Conservation (phyloP, 1,284 basidiomycete genomes). For the Ganoderma resinaceum region DNA sequence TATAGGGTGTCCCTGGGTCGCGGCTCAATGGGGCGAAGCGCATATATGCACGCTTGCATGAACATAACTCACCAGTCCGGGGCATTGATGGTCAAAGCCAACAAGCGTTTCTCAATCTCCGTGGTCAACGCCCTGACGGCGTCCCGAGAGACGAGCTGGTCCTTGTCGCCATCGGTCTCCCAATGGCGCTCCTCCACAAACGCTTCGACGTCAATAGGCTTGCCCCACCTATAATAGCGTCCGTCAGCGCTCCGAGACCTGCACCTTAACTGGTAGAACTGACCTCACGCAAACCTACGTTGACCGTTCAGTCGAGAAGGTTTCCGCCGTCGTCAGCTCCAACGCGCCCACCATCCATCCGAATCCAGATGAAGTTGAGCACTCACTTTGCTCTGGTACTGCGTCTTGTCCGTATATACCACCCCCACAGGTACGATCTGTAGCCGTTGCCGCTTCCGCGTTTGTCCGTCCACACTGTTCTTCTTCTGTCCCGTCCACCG, state of each 20-base stretch:
- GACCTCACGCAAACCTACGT: slow-evolving; percentile 27
- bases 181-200: slow-evolving; percentile 81
- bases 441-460: slow-evolving; percentile 36
- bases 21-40: neutral
- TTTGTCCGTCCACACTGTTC: slow-evolving; percentile 48
- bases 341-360: neutral
- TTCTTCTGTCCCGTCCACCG: slow-evolving; percentile 61
- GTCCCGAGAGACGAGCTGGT: slow-evolving; percentile 68
- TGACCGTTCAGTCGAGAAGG: neutral
- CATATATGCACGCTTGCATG: neutral
- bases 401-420: slow-evolving; percentile 93
- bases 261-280: neutral
- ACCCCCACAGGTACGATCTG: slow-evolving; percentile 83
- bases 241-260: slow-evolving; percentile 9
- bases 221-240: slow-evolving; percentile 69
- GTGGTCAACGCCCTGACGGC: slow-evolving; percentile 86
- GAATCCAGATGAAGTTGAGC: neutral
- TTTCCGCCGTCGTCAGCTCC: neutral
- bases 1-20: slow-evolving; percentile 79
- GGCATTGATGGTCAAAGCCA: slow-evolving; percentile 86
- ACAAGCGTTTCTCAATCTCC: slow-evolving; percentile 72
- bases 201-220: slow-evolving; percentile 76
- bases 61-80: slow-evolving; percentile 79
- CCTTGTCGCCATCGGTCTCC: slow-evolving; percentile 31
- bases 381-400: slow-evolving; percentile 84